phyloP scores from a whole-genome alignment of 306 rosid species.

The Prunus padus region DNA sequence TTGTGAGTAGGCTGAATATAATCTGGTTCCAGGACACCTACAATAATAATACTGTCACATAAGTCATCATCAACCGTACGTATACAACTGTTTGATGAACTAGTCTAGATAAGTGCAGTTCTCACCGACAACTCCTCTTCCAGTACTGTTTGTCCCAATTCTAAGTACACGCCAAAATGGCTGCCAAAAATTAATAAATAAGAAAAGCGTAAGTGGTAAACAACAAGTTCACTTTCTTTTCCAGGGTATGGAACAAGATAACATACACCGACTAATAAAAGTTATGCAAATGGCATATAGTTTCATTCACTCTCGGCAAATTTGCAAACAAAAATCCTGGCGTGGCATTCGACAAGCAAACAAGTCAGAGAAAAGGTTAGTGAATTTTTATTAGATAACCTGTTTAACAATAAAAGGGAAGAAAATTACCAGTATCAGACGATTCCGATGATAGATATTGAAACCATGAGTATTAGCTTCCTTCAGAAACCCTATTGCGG shows the following conservation, averaged over 20 bases:
- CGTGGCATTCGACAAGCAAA: too few relatives aligned
- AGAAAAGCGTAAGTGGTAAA: background rate
- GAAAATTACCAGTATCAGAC: conserved; percentile 59
- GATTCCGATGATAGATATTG: conserved; percentile 86
- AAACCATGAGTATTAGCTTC: conserved; percentile 83
- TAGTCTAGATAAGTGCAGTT: conserved; percentile 3
- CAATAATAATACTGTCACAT: background rate
- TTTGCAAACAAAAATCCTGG: background rate
- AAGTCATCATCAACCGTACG: background rate
- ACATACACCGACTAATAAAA: background rate
- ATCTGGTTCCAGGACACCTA: conserved; percentile 84
- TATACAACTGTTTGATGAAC: background rate
- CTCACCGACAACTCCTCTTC: conserved; percentile 93
- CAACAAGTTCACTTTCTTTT: background rate
- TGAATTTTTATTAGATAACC: background rate
- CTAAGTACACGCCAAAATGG: conserved; percentile 88
- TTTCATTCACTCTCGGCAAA: background rate
- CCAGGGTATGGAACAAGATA: background rate
- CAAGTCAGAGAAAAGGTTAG: background rate
- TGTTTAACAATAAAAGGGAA: background rate
- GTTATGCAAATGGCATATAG: background rate
- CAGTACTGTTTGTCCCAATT: conserved; percentile 37
- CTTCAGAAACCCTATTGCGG: conserved; percentile 84
- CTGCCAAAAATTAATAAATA: conserved; percentile 39
- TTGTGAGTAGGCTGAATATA: conserved; percentile 83